These are phyloP conservation scores for Schizonepeta tenuifolia DNA, from an alignment of 257 asterid species.

Conservation along the genomic window DNA sequence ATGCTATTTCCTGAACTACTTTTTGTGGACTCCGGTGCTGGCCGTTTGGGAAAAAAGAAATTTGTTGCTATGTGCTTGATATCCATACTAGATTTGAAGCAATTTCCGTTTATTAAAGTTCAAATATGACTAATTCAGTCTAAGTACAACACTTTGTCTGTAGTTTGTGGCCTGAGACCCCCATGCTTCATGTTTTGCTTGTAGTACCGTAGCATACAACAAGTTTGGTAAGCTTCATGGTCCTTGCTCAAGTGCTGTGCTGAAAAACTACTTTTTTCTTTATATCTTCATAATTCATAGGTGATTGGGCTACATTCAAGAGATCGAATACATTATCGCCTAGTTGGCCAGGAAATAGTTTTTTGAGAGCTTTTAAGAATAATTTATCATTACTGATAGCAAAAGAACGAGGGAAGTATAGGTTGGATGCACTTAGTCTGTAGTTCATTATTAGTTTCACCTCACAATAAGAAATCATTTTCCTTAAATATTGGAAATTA, in stretches of 20 bases:
- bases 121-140: neutral
- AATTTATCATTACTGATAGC: neutral
- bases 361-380: neutral
- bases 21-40: conserved; percentile 1
- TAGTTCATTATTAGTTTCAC: conserved; percentile 4
- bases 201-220: neutral
- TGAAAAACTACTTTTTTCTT: neutral
- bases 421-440: neutral
- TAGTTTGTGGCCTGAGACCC: conserved; percentile 19
- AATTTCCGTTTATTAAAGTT: conserved; percentile 5
- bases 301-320: conserved; percentile 17
- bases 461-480: neutral
- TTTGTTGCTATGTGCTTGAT: neutral
- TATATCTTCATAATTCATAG: neutral
- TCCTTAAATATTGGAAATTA: neutral
- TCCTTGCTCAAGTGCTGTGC: neutral
- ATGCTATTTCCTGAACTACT: conserved; percentile 2
- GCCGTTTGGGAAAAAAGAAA: neutral
- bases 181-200: conserved; percentile 22
- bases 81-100: neutral
- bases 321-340: neutral
- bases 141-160: neutral
- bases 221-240: conserved; percentile 1
- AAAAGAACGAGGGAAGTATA: conserved; percentile 3
- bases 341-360: conserved; percentile 7